Percentiles rank a stretch among this genome's conserved stretches.
phyloP scores from a whole-genome alignment of 805 yeast genomes.

The Saccharomycopsis oosterbeekiorum region DNA sequence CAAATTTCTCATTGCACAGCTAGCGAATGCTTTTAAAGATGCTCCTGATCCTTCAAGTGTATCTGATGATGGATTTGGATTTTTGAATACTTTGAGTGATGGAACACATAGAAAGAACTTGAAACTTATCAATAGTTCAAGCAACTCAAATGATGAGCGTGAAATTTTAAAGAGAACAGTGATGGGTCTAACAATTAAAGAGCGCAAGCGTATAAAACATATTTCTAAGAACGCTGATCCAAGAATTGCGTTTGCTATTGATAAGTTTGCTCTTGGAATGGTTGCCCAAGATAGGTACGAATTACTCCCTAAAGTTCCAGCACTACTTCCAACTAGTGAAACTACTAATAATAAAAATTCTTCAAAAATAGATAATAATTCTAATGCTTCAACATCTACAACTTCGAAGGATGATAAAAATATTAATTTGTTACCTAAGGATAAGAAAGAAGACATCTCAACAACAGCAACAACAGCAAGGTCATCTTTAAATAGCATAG shows the following conservation, averaged over 20 bases:
- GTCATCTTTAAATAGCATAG: constrained; percentile 31
- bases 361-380: neutral
- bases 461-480: neutral
- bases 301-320: constrained; percentile 63
- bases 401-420: constrained; percentile 5
- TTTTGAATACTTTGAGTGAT: constrained; percentile 33
- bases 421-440: constrained; percentile 9
- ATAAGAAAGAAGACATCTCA: neutral
- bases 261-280: constrained; percentile 13
- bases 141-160: constrained; percentile 37
- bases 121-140: constrained; percentile 28
- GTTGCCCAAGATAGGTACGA: constrained; percentile 21
- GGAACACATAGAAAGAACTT: constrained; percentile 40
- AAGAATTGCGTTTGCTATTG: constrained; percentile 26
- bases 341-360: constrained; percentile 4
- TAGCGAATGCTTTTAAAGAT: constrained; percentile 76
- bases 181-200: constrained; percentile 75
- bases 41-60: constrained; percentile 33
- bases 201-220: constrained; percentile 72
- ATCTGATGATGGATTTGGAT: constrained; percentile 34
- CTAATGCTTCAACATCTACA: neutral
- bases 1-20: constrained; percentile 66
- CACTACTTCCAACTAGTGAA: constrained; percentile 8
- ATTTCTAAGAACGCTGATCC: constrained; percentile 84
- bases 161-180: constrained; percentile 79